Conservation (phyloP, 345 rosid genomes). For the Lepidium africanum region DNA sequence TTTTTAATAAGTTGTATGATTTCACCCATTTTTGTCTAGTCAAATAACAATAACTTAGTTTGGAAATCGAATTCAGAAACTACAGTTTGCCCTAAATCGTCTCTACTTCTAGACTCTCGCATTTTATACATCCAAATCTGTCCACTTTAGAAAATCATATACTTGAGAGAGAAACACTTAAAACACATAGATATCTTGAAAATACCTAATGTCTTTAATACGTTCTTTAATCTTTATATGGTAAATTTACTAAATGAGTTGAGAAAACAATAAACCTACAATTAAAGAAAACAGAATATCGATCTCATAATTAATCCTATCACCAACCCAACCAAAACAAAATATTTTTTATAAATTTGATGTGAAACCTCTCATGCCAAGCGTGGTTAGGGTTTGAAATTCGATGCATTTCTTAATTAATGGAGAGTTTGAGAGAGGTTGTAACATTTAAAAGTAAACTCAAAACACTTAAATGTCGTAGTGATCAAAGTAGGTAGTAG, state of each 20-base stretch:
- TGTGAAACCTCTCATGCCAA: background rate
- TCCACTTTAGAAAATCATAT: no score
- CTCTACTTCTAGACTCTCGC: no score
- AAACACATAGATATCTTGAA: no score
- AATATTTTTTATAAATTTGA: background rate
- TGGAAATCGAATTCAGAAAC: no score
- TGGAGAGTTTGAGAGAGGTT: background rate
- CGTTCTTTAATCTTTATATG: background rate
- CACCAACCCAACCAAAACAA: slow-evolving; percentile 1
- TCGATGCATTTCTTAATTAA: background rate
- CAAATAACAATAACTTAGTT: no score
- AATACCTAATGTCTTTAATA: no score
- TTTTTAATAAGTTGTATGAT: no score
- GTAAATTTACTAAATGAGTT: background rate
- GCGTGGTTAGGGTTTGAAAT: background rate
- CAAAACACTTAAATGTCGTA: background rate
- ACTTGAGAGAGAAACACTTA: no score
- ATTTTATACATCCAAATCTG: no score
- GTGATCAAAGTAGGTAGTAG: background rate
- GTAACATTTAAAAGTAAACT: background rate
- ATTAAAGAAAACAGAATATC: background rate
- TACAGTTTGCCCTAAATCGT: no score
- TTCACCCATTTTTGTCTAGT: no score
- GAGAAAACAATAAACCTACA: background rate
- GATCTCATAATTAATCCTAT: background rate